Conservation (phyloP, 2,329 filamentous ascomycete genomes). For the Aspergillus latus region DNA sequence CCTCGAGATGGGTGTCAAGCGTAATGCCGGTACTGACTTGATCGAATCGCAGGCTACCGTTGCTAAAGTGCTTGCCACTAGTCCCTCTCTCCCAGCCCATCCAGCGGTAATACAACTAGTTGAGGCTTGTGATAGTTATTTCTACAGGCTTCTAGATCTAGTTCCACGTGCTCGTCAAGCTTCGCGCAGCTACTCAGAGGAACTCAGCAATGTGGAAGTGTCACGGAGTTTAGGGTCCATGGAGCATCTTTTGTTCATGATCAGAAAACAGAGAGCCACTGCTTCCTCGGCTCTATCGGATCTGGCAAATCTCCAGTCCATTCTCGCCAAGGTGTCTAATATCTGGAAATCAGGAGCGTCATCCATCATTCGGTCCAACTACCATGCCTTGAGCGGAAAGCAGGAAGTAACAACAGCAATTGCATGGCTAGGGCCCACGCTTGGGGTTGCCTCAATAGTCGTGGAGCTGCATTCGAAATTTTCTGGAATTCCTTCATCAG, state of each 20-base stretch:
- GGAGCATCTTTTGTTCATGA: conserved; percentile 72
- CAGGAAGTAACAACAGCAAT: conserved; percentile 30
- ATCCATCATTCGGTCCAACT: conserved; percentile 26
- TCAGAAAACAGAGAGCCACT: conserved; percentile 40
- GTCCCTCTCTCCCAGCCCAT: conserved; percentile 39
- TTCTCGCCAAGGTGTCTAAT: conserved; percentile 33
- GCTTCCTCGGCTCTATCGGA: conserved; percentile 35
- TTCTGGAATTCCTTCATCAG: conserved; percentile 52
- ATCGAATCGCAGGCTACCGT: conserved; percentile 72
- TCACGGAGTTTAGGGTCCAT: conserved; percentile 76
- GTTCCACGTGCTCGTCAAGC: conserved; percentile 67
- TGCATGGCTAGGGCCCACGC: conserved; percentile 68
- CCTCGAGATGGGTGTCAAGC: conserved; percentile 83
- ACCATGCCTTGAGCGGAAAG: conserved; percentile 20
- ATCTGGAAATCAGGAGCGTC: conserved; percentile 32
- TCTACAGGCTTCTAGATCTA: conserved; percentile 76
- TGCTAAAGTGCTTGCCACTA: conserved; percentile 65
- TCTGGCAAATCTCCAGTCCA: conserved; percentile 31
- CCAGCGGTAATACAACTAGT: conserved; percentile 22
- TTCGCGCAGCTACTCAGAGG: conserved; percentile 73
- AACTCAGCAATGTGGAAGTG: conserved; percentile 78
- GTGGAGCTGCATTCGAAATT: conserved; percentile 67
- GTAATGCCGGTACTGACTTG: conserved; percentile 73
- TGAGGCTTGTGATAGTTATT: conserved; percentile 64
- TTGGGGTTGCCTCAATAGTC: conserved; percentile 62